Evolutionary conservation across 2,329 filamentous ascomycete species (phyloP).

Genomic region (Zasmidium angulare): DNA sequence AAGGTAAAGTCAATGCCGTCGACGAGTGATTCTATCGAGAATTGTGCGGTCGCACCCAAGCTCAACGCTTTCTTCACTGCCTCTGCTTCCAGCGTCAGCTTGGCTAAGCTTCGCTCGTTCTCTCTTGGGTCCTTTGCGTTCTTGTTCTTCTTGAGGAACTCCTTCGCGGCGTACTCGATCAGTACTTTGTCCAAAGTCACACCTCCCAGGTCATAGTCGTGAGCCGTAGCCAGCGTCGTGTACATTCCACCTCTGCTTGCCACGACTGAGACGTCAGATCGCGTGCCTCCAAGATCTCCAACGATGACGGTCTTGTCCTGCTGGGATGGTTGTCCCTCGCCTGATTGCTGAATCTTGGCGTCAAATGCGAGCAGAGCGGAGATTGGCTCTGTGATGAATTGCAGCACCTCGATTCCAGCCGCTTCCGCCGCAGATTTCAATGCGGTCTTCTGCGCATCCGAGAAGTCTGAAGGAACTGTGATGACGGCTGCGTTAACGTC

Average conservation of each 20-base stretch:
- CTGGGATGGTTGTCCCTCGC: conserved; percentile 66
- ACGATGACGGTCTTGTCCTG: conserved; percentile 89
- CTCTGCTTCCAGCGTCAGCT: conserved; percentile 89
- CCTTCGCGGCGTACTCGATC: conserved; percentile 96
- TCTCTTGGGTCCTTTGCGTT: conserved; percentile 70
- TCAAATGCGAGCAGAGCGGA: conserved; percentile 89
- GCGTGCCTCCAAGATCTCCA: conserved; percentile 86
- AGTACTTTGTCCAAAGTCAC: conserved; percentile 83
- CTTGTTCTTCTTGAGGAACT: conserved; percentile 97
- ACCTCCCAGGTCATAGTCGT: conserved; percentile 93
- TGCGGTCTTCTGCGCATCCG: conserved; percentile 79
- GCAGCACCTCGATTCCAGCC: conserved; percentile 83
- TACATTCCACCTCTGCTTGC: conserved; percentile 94
- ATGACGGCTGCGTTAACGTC: conserved; percentile 92
- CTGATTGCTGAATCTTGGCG: conserved; percentile 49
- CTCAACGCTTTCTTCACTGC: conserved; percentile 88
- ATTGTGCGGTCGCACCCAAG: conserved; percentile 81
- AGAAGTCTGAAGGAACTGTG: conserved; percentile 90
- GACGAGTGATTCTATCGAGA: conserved; percentile 87
- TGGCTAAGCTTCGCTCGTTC: conserved; percentile 79
- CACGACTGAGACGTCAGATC: conserved; percentile 87
- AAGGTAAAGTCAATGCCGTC: conserved; percentile 88
- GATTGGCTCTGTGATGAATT: conserved; percentile 88
- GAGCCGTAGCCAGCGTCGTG: conserved; percentile 86
- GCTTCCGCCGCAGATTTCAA: conserved; percentile 74